Evolutionary conservation across 2,329 filamentous ascomycete species (phyloP).

Genomic region (Neopestalotiopsis clavispora): DNA sequence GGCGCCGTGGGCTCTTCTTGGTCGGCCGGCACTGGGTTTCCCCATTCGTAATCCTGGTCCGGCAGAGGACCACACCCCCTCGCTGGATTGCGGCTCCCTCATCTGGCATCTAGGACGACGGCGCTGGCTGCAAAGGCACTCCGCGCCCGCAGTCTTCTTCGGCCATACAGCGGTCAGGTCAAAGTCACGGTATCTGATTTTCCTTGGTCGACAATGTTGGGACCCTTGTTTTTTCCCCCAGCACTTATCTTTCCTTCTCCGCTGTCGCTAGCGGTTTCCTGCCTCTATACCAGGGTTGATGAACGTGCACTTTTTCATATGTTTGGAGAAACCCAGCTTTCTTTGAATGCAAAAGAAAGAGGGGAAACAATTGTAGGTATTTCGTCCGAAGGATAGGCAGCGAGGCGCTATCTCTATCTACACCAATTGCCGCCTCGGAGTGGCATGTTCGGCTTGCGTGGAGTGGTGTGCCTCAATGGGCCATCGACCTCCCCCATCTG

Average conservation of each 20-base stretch:
- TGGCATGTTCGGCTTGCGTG: background rate
- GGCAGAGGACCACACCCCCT: background rate
- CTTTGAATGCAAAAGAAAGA: background rate
- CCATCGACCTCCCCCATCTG: background rate
- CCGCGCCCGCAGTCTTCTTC: background rate
- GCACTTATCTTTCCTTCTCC: background rate
- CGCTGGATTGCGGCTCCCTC: conserved; percentile 2
- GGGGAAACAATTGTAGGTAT: background rate
- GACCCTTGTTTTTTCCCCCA: conserved; percentile 2
- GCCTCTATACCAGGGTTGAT: background rate
- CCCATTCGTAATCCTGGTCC: conserved; percentile 4
- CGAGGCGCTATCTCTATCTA: background rate
- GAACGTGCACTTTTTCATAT: background rate
- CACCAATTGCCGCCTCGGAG: background rate
- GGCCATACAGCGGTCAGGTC: conserved; percentile 7
- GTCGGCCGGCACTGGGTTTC: conserved; percentile 8
- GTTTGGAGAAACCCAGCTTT: background rate
- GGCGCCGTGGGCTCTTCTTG: background rate
- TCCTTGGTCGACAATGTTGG: background rate
- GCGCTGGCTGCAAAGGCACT: background rate
- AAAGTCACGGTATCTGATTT: background rate
- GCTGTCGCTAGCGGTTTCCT: background rate
- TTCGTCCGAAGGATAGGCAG: background rate
- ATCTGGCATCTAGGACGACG: conserved; percentile 9
- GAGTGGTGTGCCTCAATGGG: background rate